A percentile compares a stretch with the other conserved stretches of the same genome.
Evolutionary conservation across 371 early-diverging fungal species (phyloP).

Genomic region (Mucor irregularis): DNA sequence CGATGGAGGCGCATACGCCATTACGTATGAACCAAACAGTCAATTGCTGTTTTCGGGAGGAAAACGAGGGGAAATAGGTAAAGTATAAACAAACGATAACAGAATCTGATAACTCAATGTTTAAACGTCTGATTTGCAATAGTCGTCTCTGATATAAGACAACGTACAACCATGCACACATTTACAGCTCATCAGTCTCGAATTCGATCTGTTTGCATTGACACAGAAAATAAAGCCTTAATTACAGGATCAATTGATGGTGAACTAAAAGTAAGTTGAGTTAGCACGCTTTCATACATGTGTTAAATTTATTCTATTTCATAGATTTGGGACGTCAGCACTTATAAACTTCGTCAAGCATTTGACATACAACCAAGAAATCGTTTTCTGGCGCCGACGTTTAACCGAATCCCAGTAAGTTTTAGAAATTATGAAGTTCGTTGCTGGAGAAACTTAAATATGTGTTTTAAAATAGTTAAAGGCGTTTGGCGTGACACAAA

Average conservation of each 20-base stretch:
- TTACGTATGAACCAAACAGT: conserved; percentile 63
- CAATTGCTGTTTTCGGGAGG: conserved; percentile 74
- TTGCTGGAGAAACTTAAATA: background rate
- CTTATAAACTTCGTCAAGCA: conserved; percentile 54
- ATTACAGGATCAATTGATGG: conserved; percentile 68
- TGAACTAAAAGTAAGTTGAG: conserved; percentile 51
- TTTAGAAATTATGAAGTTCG: background rate
- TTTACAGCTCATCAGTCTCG: conserved; percentile 71
- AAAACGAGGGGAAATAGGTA: conserved; percentile 77
- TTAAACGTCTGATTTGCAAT: background rate
- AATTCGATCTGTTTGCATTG: conserved; percentile 70
- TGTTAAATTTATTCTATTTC: background rate
- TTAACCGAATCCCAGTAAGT: conserved; percentile 61
- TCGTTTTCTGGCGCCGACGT: conserved; percentile 55
- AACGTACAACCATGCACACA: conserved; percentile 65
- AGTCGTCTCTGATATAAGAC: conserved; percentile 80
- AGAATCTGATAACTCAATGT: background rate
- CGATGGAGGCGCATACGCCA: conserved; percentile 66
- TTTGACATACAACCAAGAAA: conserved; percentile 61
- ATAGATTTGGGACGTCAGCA: conserved; percentile 69
- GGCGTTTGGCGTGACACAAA: conserved; percentile 54
- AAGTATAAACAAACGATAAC: background rate
- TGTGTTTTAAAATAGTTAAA: conserved; percentile 32
- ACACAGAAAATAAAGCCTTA: conserved; percentile 54
- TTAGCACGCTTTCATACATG: background rate